Percentiles rank a stretch among this genome's conserved stretches.
phyloP scores from a whole-genome alignment of 257 asterid genomes.

The Euphrasia confusa region DNA sequence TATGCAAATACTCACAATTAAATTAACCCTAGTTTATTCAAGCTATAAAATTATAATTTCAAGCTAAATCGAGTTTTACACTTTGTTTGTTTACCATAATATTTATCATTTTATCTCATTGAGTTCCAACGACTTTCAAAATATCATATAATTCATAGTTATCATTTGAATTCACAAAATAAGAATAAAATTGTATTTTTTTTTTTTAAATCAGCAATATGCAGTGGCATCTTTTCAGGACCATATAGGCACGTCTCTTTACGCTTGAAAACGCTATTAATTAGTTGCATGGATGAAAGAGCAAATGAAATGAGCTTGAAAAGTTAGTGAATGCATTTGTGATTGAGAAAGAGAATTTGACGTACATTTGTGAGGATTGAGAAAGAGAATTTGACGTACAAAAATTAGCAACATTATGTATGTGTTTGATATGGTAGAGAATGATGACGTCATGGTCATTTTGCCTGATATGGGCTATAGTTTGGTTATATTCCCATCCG shows the following conservation, averaged over 20 bases:
- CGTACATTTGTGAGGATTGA: not conserved
- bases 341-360: constrained; percentile 2
- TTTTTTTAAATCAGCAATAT: too few relatives aligned
- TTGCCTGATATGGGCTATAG: constrained; percentile 26
- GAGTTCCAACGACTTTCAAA: too few relatives aligned
- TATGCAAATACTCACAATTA: not conserved
- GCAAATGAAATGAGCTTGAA: not conserved
- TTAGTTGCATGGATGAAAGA: constrained; percentile 11
- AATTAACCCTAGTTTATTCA: not conserved
- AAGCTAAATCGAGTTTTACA: too few relatives aligned
- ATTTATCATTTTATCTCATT: too few relatives aligned
- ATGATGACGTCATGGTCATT: constrained; percentile 3
- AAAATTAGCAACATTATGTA: not conserved
- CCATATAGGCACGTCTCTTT: too few relatives aligned
- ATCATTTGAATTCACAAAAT: too few relatives aligned
- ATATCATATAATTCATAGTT: too few relatives aligned
- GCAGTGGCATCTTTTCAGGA: too few relatives aligned
- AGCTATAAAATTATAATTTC: too few relatives aligned
- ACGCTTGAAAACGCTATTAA: not conserved
- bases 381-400: not conserved
- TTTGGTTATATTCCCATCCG: constrained; percentile 35
- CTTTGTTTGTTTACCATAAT: too few relatives aligned
- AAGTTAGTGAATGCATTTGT: not conserved
- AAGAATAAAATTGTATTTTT: too few relatives aligned
- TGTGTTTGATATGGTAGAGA: constrained; percentile 24